A percentile compares a stretch with the other conserved stretches of the same genome.
phyloP scores from a whole-genome alignment of 1,139 yeast genomes.

The Candida sojae region DNA sequence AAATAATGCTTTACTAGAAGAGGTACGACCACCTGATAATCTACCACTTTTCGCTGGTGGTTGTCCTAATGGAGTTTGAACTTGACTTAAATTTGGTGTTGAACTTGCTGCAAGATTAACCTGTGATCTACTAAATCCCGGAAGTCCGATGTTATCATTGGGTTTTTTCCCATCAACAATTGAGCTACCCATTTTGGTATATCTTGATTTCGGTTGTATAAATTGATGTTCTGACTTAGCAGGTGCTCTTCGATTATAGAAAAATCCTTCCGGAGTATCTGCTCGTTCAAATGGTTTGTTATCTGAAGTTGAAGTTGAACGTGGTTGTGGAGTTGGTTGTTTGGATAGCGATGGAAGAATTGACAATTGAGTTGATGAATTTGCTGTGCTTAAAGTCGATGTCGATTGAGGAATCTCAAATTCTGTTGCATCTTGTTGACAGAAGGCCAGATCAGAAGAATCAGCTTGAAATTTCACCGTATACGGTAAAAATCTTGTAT shows the following conservation, averaged over 20 bases:
- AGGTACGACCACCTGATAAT: slow-evolving; percentile 18
- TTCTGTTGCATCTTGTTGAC: slow-evolving; percentile 10
- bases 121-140: slow-evolving; percentile 41
- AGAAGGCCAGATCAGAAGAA: slow-evolving; percentile 9
- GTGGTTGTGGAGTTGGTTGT: slow-evolving; percentile 13
- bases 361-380: slow-evolving; percentile 15
- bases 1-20: slow-evolving; percentile 19
- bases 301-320: slow-evolving; percentile 8
- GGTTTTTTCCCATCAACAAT: slow-evolving; percentile 40
- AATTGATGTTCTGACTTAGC: slow-evolving; percentile 18
- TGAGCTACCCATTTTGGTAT: slow-evolving; percentile 29
- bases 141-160: slow-evolving; percentile 35
- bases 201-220: slow-evolving; percentile 49
- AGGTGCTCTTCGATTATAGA: slow-evolving; percentile 16
- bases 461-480: slow-evolving; percentile 67
- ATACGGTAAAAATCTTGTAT: slow-evolving; percentile 62
- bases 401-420: slow-evolving; percentile 7
- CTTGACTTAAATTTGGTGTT: slow-evolving; percentile 23
- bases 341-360: slow-evolving; percentile 22
- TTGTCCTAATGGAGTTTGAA: slow-evolving; percentile 14
- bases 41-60: background rate
- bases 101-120: slow-evolving; percentile 8
- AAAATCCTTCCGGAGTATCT: slow-evolving; percentile 31
- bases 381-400: slow-evolving; percentile 2
- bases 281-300: slow-evolving; percentile 11